Evolutionary conservation across 2,329 filamentous ascomycete genomes (phyloP).

Genomic region (Penicillium sp.): DNA sequence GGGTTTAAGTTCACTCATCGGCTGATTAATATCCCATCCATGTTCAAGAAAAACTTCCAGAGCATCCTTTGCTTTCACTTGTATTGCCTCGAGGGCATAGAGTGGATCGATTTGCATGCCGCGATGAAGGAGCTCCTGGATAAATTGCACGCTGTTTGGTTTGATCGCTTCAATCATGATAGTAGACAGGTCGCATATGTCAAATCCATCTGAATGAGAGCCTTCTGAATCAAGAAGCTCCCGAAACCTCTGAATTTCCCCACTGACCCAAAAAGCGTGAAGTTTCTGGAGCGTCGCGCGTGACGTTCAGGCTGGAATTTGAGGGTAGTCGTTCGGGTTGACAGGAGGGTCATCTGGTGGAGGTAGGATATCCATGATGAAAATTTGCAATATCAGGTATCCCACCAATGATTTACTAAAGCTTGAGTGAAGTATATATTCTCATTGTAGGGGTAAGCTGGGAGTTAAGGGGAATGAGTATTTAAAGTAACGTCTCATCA

Average conservation of each 20-base stretch:
- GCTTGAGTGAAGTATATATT: not conserved
- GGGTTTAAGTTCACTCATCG: conserved; percentile 18
- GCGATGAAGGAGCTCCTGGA: not conserved
- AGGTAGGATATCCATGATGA: not conserved
- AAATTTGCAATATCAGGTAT: too few relatives aligned
- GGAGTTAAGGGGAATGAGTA: not conserved
- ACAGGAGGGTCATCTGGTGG: not conserved
- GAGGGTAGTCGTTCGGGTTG: not conserved
- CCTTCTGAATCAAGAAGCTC: not conserved
- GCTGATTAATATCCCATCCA: conserved; percentile 25
- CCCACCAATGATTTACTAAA: not conserved
- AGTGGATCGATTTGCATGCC: not conserved
- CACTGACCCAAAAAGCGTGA: not conserved
- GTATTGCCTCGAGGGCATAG: not conserved
- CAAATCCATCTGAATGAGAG: not conserved
- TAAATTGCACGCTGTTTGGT: not conserved
- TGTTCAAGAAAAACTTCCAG: not conserved
- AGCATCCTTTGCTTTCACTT: not conserved
- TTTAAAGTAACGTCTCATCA: too few relatives aligned
- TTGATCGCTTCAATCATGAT: conserved; percentile 24
- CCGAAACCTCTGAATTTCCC: not conserved
- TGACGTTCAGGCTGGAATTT: not conserved
- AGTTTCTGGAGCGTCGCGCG: not conserved
- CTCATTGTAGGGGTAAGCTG: not conserved
- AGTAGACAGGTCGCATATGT: conserved; percentile 4